Percentiles rank a stretch among this genome's conserved stretches.
These are phyloP conservation scores for Plasmodium knowlesi DNA, from an alignment of 169 alveolate genomes.

Conservation along the genomic window DNA sequence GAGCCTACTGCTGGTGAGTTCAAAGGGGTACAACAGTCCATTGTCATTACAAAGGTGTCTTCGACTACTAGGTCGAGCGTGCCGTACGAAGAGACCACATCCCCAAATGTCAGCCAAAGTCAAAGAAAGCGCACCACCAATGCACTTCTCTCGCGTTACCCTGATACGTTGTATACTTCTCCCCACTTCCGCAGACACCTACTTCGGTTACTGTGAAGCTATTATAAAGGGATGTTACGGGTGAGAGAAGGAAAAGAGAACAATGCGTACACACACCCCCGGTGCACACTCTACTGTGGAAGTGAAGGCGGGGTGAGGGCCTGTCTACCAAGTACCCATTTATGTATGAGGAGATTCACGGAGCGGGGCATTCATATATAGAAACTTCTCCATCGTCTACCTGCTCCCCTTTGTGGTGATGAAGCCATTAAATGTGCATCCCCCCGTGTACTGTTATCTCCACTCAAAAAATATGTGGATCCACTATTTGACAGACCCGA, in stretches of 20 bases:
- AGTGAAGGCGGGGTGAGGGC: neutral
- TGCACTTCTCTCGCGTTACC: neutral
- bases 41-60: neutral
- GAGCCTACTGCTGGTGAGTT: neutral
- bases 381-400: neutral
- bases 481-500: neutral
- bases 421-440: neutral
- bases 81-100: neutral
- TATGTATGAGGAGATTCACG: neutral
- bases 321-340: neutral
- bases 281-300: neutral
- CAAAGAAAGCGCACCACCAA: neutral
- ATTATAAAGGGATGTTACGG: constrained; percentile 53
- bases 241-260: neutral
- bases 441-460: neutral
- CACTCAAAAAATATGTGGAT: neutral
- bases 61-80: neutral
- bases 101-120: neutral
- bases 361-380: neutral
- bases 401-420: neutral
- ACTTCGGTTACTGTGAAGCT: constrained; percentile 30
- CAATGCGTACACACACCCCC: neutral
- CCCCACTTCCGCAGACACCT: constrained; percentile 13
- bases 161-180: neutral
- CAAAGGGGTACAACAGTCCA: neutral